Evolutionary conservation across 73 alveolate species (phyloP), one percentile per base, ranked within the genome.

Genomic region (Symbiodinium pilosum): DNA sequence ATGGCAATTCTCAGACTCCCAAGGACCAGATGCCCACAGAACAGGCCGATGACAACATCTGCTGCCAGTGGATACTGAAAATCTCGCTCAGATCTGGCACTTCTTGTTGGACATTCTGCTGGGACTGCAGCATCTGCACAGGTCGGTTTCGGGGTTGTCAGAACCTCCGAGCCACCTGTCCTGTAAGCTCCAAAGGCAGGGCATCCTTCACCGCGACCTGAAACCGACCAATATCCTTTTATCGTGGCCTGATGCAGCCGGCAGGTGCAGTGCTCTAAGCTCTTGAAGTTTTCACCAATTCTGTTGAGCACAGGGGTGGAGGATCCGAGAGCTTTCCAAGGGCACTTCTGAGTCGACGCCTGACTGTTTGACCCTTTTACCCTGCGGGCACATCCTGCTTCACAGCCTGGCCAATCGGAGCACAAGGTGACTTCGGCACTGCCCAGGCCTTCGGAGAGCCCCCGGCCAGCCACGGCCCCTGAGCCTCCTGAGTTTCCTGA

Each of bases 391-490:
- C 8, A 4, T 59, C 21, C 36, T 26, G 30, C 77, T 59, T 9
- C 69, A 12, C 69, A 12, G 69, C 69, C 28, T 20, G 9, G n/a
- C n/a, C n/a, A n/a, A n/a, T n/a, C n/a, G n/a, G 54, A 20, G 7
- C 39, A 20, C 89, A 24, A 39, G 59, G 89, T 30, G 98, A 92
- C 98, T 92, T 92, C 68, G 98, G 98, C 54, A 92, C 98, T 36
- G 98, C 98, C 54, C 89, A 71, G 28, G 92, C 98, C 83, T 92
- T 92, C 18, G 98, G 98, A 1, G 98, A 92, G 92, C 98, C 92
- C 16, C 98, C 98, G 21, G 98, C 92, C 84, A 75, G 98, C 64
- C 14, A 34, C n/a, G 85, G 43, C 12, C n/a, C 85, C 38, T 28
- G 41, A 36, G 59, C 59, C 83, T n/a, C 83, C 39, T 68, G 30